Percentiles rank a stretch among this genome's conserved stretches.
phyloP scores from a whole-genome alignment of 768 basidiomycete genomes.

The Tulasnella calospora region DNA sequence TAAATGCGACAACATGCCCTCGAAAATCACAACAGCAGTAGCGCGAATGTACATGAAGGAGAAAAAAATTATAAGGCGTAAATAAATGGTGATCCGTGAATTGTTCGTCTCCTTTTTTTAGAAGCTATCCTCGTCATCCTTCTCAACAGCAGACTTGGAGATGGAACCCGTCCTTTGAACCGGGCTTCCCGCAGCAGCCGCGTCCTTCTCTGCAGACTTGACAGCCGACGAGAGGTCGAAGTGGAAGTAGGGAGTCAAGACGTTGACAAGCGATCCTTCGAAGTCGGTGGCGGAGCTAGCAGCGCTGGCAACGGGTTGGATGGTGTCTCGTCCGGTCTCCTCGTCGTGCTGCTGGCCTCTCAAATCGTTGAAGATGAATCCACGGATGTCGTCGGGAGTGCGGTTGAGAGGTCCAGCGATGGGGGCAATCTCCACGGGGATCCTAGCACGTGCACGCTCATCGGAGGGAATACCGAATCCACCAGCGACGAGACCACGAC shows the following conservation, averaged over 20 bases:
- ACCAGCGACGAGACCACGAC: slow-evolving; percentile 80
- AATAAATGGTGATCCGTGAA: slow-evolving; percentile 1
- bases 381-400: slow-evolving; percentile 30
- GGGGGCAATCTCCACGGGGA: slow-evolving; percentile 28
- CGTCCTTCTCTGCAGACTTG: slow-evolving; percentile 52
- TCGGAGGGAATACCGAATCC: slow-evolving; percentile 71
- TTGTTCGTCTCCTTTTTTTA: background rate
- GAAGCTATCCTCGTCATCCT: background rate
- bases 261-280: slow-evolving; percentile 15
- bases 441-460: slow-evolving; percentile 34
- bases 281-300: slow-evolving; percentile 38
- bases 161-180: background rate
- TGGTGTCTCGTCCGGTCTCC: slow-evolving; percentile 20
- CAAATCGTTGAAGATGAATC: slow-evolving; percentile 20
- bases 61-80: background rate
- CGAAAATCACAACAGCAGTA: background rate
- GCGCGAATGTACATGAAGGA: background rate
- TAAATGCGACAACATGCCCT: background rate
- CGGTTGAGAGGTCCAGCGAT: slow-evolving; percentile 9
- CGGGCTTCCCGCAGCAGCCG: background rate
- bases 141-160: background rate
- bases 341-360: slow-evolving; percentile 22
- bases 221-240: slow-evolving; percentile 74
- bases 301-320: slow-evolving; percentile 50
- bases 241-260: slow-evolving; percentile 56